These are phyloP conservation scores for Nakazawaea ambrosiae DNA, from an alignment of 805 yeast species.

Conservation along the genomic window DNA sequence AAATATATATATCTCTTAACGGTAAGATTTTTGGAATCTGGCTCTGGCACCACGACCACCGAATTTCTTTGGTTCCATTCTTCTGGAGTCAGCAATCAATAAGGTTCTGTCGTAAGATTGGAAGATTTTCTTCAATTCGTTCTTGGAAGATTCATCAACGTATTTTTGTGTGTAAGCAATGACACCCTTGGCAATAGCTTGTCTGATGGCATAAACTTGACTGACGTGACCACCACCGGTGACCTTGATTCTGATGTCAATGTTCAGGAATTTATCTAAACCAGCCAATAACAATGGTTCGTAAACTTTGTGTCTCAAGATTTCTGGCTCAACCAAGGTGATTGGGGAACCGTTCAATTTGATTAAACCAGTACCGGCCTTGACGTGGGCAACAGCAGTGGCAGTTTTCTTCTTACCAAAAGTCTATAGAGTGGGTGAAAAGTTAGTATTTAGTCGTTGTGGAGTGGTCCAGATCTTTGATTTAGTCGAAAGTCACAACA, in stretches of 20 bases:
- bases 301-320: constrained; percentile 98
- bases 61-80: constrained; percentile 99
- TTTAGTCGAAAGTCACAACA: no score
- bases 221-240: constrained; percentile 99
- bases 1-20: constrained; percentile 46
- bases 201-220: constrained; percentile 99
- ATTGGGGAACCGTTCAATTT: constrained; percentile 99
- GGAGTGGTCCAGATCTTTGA: background rate
- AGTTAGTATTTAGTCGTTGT: constrained; percentile 5
- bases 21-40: constrained; percentile 99
- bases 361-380: constrained; percentile 98
- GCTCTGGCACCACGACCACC: constrained; percentile 99
- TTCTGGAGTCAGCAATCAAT: constrained; percentile 98
- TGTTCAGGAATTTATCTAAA: constrained; percentile 96
- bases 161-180: constrained; percentile 99
- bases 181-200: constrained; percentile 99
- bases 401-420: constrained; percentile 99
- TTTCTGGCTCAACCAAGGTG: constrained; percentile 98
- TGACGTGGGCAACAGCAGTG: constrained; percentile 99
- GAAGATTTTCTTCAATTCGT: constrained; percentile 98
- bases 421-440: constrained; percentile 77
- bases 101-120: constrained; percentile 98
- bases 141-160: constrained; percentile 99
- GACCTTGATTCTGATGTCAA: constrained; percentile 98
- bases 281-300: constrained; percentile 98